Base-by-base conservation (phyloP, 768 basidiomycete species). In the Arthromyces matolae region DNA sequence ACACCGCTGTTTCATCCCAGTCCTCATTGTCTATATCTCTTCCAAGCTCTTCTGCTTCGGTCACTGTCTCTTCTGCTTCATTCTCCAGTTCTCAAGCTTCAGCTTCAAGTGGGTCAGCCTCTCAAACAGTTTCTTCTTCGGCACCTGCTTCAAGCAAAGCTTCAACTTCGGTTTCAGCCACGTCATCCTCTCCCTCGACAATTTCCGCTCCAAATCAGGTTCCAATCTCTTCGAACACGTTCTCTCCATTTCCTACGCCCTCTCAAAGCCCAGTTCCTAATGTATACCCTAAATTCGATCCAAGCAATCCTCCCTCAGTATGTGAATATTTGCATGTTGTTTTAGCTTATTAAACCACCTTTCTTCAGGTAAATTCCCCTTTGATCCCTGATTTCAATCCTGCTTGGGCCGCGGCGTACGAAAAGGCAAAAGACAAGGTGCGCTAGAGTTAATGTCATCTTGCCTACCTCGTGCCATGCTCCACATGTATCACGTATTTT, bases 241-340 rank as follows among this genome's bases (percentile, higher is more conserved):
- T 86, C 70, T 64, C 73, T 10, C 75, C 83, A 3, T 84, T 77
- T 70, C 82, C 85, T 1, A 71, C 77, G 12, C 83, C 86, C 13
- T 75, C 79, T 0, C 74, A 80, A 45, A 55, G 66, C 0, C 73
- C 86, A 6, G 64, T 79, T 41, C 71, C 78, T 0, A 75, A 75
- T 7, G 62, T 78, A 4, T 86, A 77, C 59, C 78, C 79, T 8
- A 64, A 68, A 8, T 73, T 75, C 3, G 75, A 82, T 50, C 85
- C 84, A 1, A 65, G 65, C 16, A 64, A 67, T 23, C 85, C 85
- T 2, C 86, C 86, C 0, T 64, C 78, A 0, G 79, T 79, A 42
- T 62, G 71, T 61, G 9, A 16, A 6, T n/a, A 10, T 3, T 25
- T 3, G 8, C 8, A 40, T 18, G 33, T 13, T 27, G 5, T 13